phyloP scores from a whole-genome alignment of 345 rosid genomes.

The Brassica juncea region DNA sequence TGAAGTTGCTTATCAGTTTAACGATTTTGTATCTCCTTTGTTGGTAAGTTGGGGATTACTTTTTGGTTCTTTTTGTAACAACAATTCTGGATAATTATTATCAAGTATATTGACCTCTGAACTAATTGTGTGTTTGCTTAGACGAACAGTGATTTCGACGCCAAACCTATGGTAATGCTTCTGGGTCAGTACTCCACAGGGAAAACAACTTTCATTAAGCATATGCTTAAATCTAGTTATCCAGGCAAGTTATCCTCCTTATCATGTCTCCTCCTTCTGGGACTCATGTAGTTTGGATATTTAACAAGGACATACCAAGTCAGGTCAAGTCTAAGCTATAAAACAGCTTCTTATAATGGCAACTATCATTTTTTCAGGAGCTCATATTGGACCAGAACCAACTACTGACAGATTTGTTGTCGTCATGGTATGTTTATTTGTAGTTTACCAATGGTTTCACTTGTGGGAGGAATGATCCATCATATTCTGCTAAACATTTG shows the following conservation, averaged over 20 bases:
- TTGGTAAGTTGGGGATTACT: slow-evolving; percentile 57
- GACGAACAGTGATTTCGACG: slow-evolving; percentile 93
- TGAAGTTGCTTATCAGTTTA: slow-evolving; percentile 81
- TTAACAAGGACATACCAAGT: neutral
- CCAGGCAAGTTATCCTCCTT: slow-evolving; percentile 58
- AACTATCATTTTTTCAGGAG: slow-evolving; percentile 60
- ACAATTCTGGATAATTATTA: slow-evolving; percentile 1
- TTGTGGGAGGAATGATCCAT: slow-evolving; percentile 1
- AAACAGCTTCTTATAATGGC: neutral
- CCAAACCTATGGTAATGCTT: slow-evolving; percentile 97
- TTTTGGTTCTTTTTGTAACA: neutral
- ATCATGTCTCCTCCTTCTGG: slow-evolving; percentile 5
- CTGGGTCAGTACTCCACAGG: slow-evolving; percentile 99
- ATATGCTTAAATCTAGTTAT: slow-evolving; percentile 76
- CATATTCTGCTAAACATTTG: neutral
- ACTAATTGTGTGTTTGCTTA: slow-evolving; percentile 38
- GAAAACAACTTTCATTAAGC: slow-evolving; percentile 95
- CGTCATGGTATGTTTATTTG: slow-evolving; percentile 68
- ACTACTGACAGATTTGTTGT: slow-evolving; percentile 98
- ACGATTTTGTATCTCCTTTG: slow-evolving; percentile 89
- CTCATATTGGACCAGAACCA: slow-evolving; percentile 98
- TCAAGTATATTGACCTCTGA: slow-evolving; percentile 7
- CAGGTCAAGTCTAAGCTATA: neutral
- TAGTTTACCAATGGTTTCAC: neutral
- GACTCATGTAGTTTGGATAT: neutral